Conservation (phyloP, 176 grass and related monocot species). For the Hordeum marinum region DNA sequence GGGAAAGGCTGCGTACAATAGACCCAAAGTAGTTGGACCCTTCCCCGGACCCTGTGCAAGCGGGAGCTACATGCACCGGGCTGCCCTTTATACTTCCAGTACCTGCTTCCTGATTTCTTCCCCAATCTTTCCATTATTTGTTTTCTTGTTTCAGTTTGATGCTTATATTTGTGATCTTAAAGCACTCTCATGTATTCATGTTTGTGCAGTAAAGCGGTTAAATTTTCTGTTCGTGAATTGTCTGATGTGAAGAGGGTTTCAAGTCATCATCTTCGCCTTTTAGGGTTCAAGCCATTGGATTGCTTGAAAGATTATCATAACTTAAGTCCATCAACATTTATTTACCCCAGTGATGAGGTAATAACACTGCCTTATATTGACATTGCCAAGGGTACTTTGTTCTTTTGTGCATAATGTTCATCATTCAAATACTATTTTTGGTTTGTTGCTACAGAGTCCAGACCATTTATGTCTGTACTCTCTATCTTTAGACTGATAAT, state of each 20-base stretch:
- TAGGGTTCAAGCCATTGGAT: slow-evolving; percentile 92
- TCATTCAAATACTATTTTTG: neutral
- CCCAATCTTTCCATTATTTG: neutral
- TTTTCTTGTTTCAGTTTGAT: slow-evolving; percentile 5
- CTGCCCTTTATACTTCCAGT: neutral
- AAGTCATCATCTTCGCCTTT: slow-evolving; percentile 74
- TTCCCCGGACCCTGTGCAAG: too few species aligned
- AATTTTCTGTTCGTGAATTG: slow-evolving; percentile 71
- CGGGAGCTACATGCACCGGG: too few species aligned
- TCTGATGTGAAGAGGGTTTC: slow-evolving; percentile 85
- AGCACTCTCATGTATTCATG: neutral
- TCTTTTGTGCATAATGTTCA: neutral
- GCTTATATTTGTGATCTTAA: slow-evolving; percentile 19
- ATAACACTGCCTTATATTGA: neutral
- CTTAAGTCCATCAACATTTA: slow-evolving; percentile 81
- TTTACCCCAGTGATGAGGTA: slow-evolving; percentile 93
- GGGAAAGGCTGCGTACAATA: too few species aligned
- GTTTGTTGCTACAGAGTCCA: neutral
- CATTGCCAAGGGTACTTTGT: slow-evolving; percentile 2
- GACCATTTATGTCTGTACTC: neutral
- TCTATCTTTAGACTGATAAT: slow-evolving; percentile 11
- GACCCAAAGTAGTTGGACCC: too few species aligned
- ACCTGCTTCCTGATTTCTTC: slow-evolving; percentile 17
- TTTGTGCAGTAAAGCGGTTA: slow-evolving; percentile 58
- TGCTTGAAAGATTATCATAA: slow-evolving; percentile 97